A percentile compares a stretch with the other conserved stretches of the same genome.
phyloP scores from a whole-genome alignment of 768 basidiomycete species.

The Lactarius hatsudake region DNA sequence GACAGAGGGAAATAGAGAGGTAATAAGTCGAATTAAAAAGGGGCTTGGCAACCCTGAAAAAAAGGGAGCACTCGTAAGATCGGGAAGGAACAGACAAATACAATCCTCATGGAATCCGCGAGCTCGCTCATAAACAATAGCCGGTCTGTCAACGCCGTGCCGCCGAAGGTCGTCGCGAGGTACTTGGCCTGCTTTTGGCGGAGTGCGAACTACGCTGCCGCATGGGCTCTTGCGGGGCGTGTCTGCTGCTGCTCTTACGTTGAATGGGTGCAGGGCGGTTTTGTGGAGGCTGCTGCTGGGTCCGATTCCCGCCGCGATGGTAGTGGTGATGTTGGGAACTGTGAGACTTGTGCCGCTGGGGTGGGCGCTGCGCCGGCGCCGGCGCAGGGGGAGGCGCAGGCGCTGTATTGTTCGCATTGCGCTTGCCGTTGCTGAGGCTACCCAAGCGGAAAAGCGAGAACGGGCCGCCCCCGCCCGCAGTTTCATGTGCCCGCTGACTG shows the following conservation, averaged over 20 bases:
- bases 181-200: constrained; percentile 6
- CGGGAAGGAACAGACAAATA: constrained; percentile 2
- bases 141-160: constrained; percentile 12
- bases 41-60: neutral
- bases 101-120: constrained; percentile 13
- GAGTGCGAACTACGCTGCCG: constrained; percentile 18
- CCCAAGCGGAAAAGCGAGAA: constrained; percentile 16
- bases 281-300: neutral
- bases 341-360: constrained; percentile 5
- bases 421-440: neutral
- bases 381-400: neutral
- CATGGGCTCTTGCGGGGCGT: constrained; percentile 2
- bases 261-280: constrained; percentile 1
- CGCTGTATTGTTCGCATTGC: neutral
- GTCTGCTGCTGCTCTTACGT: constrained; percentile 12
- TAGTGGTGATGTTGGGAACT: constrained; percentile 4
- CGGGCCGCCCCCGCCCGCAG: neutral
- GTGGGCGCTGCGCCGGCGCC: neutral
- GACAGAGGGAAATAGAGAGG: neutral
- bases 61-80: constrained; percentile 5
- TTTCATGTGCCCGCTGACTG: neutral
- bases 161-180: constrained; percentile 19
- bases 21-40: constrained; percentile 13
- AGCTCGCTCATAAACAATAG: neutral
- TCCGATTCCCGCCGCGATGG: constrained; percentile 1